These are phyloP conservation scores for Penicillium tannophilum DNA, from an alignment of 495 filamentous ascomycete genomes.

Conservation along the genomic window DNA sequence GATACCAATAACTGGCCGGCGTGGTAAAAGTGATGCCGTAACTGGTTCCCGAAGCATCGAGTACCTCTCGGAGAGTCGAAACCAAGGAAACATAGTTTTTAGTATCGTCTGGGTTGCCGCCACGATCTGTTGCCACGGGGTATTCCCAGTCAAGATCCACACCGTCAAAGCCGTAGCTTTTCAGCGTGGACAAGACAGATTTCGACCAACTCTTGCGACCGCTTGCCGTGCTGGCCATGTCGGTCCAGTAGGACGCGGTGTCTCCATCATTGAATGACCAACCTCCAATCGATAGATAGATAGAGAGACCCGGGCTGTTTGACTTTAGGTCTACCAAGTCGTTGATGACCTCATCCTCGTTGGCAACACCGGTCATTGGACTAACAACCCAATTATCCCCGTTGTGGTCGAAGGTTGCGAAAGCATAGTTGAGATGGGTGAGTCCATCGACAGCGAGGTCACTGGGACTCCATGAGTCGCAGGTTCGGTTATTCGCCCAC, in stretches of 20 bases:
- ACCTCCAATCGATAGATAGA: constrained; percentile 38
- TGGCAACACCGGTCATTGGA: too few species aligned
- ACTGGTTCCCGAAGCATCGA: constrained; percentile 19
- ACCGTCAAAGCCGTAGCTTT: constrained; percentile 40
- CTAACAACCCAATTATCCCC: not conserved
- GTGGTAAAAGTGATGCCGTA: constrained; percentile 47
- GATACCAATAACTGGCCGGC: constrained; percentile 56
- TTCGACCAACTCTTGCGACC: not conserved
- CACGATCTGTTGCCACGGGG: constrained; percentile 49
- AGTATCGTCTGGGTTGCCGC: constrained; percentile 41
- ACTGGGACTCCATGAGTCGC: constrained; percentile 7
- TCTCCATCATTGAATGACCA: constrained; percentile 40
- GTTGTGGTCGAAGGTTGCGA: constrained; percentile 8
- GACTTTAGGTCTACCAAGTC: constrained; percentile 1
- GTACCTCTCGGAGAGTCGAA: constrained; percentile 18
- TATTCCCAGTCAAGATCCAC: constrained; percentile 55
- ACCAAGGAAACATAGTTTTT: constrained; percentile 48
- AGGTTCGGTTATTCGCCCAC: constrained; percentile 14
- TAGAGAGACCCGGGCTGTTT: not conserved
- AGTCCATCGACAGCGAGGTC: constrained; percentile 11
- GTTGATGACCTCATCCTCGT: not conserved
- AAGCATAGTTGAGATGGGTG: constrained; percentile 26
- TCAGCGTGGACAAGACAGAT: too few species aligned
- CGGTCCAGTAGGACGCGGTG: constrained; percentile 28
- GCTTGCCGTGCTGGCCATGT: constrained; percentile 21